phyloP scores from a whole-genome alignment of 345 rosid species.

The Garcia nutans region DNA sequence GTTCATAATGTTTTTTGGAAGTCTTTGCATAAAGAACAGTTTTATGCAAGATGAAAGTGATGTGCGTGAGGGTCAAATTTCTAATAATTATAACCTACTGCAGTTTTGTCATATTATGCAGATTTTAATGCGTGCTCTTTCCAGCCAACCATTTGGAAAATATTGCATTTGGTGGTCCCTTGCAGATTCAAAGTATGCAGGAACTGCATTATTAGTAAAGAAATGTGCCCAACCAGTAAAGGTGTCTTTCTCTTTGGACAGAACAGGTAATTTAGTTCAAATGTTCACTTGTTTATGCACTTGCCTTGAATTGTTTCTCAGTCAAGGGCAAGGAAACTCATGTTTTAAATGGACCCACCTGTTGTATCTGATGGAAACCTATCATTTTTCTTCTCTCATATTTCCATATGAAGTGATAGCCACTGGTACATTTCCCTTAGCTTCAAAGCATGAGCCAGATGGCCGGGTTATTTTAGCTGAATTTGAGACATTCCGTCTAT shows the following conservation, averaged over 20 bases:
- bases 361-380: not conserved
- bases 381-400: not conserved
- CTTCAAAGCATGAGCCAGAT: constrained; percentile 84
- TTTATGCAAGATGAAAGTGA: constrained; percentile 3
- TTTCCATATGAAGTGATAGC: not conserved
- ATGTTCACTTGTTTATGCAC: constrained; percentile 8
- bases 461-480: constrained; percentile 94
- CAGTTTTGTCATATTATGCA: constrained; percentile 33
- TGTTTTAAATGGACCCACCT: not conserved
- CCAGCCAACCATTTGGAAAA: constrained; percentile 66
- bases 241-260: constrained; percentile 72
- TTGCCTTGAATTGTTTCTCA: not conserved
- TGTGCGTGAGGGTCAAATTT: constrained; percentile 3
- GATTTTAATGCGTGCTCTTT: constrained; percentile 77
- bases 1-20: not conserved
- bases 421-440: constrained; percentile 35
- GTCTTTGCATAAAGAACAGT: not conserved
- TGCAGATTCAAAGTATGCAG: constrained; percentile 93
- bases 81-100: not conserved
- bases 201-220: constrained; percentile 87
- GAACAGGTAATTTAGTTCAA: constrained; percentile 48
- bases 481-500: constrained; percentile 63
- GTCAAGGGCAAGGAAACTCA: not conserved
- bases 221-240: constrained; percentile 63
- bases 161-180: constrained; percentile 96